Evolutionary conservation across 2,329 filamentous ascomycete genomes (phyloP).

Genomic region (Grosmannia clavigera): DNA sequence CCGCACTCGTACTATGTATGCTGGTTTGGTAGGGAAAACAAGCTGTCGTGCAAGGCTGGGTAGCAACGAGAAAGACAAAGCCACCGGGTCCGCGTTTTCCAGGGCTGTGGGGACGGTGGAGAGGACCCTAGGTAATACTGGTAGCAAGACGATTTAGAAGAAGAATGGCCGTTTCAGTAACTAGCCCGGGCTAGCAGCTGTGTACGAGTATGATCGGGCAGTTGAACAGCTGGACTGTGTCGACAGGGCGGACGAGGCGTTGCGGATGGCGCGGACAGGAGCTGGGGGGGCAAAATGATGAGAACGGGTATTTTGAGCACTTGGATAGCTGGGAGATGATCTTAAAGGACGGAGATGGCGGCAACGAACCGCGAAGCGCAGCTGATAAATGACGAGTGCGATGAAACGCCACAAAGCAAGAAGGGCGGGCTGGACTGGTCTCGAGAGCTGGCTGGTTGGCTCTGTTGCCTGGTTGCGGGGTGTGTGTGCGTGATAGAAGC

Average conservation of each 20-base stretch:
- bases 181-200: neutral
- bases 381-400: neutral
- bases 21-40: neutral
- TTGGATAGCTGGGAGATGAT: neutral
- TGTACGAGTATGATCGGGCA: neutral
- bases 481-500: too few relatives aligned
- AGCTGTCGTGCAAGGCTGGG: neutral
- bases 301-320: too few relatives aligned
- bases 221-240: neutral
- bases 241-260: neutral
- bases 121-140: neutral
- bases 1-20: neutral
- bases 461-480: neutral
- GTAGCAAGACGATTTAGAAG: neutral
- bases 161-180: slow-evolving; percentile 1
- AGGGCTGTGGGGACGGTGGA: neutral
- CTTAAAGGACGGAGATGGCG: neutral
- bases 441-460: neutral
- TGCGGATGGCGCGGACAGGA: neutral
- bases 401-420: too few relatives aligned
- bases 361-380: neutral
- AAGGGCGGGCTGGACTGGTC: neutral
- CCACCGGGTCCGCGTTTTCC: neutral
- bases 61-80: neutral
- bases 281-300: too few relatives aligned